These are phyloP conservation scores for Diaporthe citrichinensis DNA, from an alignment of 2,329 filamentous ascomycete genomes.

Conservation along the genomic window DNA sequence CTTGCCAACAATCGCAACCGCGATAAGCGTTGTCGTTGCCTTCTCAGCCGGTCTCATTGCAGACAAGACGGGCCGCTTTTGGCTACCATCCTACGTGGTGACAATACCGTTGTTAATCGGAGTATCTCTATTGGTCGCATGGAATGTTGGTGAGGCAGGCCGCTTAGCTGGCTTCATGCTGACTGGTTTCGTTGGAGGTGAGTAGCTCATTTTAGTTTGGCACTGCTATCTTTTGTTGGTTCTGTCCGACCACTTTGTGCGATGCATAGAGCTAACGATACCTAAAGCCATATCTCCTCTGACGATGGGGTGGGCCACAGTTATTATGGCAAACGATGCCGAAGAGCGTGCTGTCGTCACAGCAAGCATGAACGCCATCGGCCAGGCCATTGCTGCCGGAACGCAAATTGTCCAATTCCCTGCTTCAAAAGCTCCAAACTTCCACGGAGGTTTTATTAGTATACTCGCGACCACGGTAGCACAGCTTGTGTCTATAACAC, in stretches of 20 bases:
- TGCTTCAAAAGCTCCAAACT: neutral
- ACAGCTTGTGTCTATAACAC: neutral
- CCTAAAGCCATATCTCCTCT: neutral
- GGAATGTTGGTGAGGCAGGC: constrained; percentile 5
- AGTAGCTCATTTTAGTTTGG: neutral
- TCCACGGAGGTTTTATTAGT: neutral
- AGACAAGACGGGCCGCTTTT: neutral
- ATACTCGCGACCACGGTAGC: neutral
- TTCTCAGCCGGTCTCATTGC: neutral
- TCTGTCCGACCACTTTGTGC: too few relatives aligned
- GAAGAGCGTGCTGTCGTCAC: constrained; percentile 6
- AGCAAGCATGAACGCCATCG: constrained; percentile 19
- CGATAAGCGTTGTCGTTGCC: neutral
- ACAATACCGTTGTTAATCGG: constrained; percentile 10
- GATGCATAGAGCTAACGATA: neutral
- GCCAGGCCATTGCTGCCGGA: neutral
- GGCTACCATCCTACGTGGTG: neutral
- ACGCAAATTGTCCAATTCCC: constrained; percentile 7
- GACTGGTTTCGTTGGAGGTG: constrained; percentile 27
- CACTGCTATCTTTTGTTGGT: too few relatives aligned
- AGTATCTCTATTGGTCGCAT: neutral
- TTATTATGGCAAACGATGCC: neutral
- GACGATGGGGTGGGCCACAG: constrained; percentile 4
- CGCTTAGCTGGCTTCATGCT: constrained; percentile 1
- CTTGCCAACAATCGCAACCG: neutral